These are phyloP conservation scores for Penstemon davidsonii DNA, from an alignment of 257 asterid species.

Conservation along the genomic window DNA sequence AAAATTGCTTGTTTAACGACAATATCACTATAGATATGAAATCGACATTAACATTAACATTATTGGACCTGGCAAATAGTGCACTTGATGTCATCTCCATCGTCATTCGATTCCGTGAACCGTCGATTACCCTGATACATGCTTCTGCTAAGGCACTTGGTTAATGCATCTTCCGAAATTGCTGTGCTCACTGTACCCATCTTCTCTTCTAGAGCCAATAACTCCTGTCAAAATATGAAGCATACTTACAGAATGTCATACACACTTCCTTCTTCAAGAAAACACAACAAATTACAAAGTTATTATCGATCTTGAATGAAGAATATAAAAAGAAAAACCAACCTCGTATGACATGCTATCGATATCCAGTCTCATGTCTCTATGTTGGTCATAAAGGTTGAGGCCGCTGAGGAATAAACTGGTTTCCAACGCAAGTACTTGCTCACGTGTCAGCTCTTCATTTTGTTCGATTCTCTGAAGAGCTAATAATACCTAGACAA, in stretches of 20 bases:
- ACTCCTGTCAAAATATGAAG: constrained; percentile 53
- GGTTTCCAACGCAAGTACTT: constrained; percentile 64
- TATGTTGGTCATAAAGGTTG: constrained; percentile 73
- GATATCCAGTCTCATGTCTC: constrained; percentile 89
- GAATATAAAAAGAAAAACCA: background rate
- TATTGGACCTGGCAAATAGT: constrained; percentile 77
- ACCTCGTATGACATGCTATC: constrained; percentile 98
- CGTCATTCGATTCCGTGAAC: constrained; percentile 33
- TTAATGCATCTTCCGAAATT: constrained; percentile 69
- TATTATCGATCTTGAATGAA: background rate
- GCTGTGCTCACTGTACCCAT: constrained; percentile 96
- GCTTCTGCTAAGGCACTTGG: constrained; percentile 63
- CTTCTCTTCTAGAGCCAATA: constrained; percentile 86
- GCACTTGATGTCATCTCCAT: constrained; percentile 69
- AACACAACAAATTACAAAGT: background rate
- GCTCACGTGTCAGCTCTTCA: constrained; percentile 68
- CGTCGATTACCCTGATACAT: constrained; percentile 36
- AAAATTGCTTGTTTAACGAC: too few relatives aligned
- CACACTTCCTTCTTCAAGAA: background rate
- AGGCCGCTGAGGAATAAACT: constrained; percentile 63
- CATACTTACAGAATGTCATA: background rate
- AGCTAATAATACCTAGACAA: constrained; percentile 60
- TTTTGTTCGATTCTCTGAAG: constrained; percentile 83
- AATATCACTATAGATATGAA: too few relatives aligned
- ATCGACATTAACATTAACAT: background rate